Evolutionary conservation across 2,329 filamentous ascomycete species (phyloP).

Genomic region (Taxawa tesnikishii): DNA sequence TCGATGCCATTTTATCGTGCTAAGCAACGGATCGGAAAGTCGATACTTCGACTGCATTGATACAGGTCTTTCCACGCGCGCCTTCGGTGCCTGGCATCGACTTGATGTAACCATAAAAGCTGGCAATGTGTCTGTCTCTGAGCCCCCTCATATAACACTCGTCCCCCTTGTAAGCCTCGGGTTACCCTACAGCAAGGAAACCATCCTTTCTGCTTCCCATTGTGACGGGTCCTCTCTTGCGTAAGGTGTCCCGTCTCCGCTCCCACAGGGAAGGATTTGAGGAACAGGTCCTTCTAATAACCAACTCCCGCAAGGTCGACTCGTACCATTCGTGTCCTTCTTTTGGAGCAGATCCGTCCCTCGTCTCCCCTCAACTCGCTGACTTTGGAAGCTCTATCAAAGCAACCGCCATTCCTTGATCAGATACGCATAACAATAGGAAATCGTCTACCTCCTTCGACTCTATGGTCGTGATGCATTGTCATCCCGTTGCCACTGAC

Average conservation of each 20-base stretch:
- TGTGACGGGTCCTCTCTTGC: background rate
- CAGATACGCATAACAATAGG: too few relatives aligned
- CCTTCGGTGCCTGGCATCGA: slow-evolving; percentile 25
- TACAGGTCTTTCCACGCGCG: slow-evolving; percentile 23
- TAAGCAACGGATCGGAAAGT: slow-evolving; percentile 7
- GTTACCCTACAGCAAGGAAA: slow-evolving; percentile 22
- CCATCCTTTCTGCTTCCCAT: slow-evolving; percentile 6
- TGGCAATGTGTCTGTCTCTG: slow-evolving; percentile 1
- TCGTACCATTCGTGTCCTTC: background rate
- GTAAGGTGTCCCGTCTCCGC: slow-evolving; percentile 4
- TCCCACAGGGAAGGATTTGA: background rate
- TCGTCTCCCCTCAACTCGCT: background rate
- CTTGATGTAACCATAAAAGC: background rate
- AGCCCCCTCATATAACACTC: slow-evolving; percentile 6
- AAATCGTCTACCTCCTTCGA: slow-evolving; percentile 1
- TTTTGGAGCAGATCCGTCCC: background rate
- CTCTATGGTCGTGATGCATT: background rate
- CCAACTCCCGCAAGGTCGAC: background rate
- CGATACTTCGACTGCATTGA: slow-evolving; percentile 5
- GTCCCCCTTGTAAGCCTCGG: slow-evolving; percentile 7
- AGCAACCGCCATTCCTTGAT: too few relatives aligned
- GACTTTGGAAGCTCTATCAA: too few relatives aligned
- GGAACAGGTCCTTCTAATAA: background rate
- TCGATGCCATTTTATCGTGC: slow-evolving; percentile 5
- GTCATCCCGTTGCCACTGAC: background rate